These are phyloP conservation scores for Coprinopsis strossmayeri DNA, from an alignment of 768 basidiomycete species.

Conservation along the genomic window DNA sequence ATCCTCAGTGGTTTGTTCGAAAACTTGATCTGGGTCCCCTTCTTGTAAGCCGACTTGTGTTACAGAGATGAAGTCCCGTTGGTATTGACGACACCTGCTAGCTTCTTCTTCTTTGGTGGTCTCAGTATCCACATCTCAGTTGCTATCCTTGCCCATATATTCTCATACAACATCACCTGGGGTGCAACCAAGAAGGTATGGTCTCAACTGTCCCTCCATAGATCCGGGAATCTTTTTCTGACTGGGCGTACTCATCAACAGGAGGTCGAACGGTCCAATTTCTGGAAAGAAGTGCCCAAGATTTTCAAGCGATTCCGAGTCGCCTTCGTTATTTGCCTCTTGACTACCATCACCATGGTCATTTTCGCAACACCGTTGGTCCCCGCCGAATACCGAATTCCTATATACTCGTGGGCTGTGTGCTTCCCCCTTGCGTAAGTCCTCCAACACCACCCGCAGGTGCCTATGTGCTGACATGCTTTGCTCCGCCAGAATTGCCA, in stretches of 20 bases:
- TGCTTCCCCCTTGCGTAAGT: slow-evolving; percentile 68
- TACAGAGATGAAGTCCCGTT: too few relatives aligned
- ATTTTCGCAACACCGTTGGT: slow-evolving; percentile 49
- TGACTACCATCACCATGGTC: slow-evolving; percentile 46
- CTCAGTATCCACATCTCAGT: slow-evolving; percentile 63
- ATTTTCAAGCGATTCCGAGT: slow-evolving; percentile 77
- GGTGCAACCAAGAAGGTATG: slow-evolving; percentile 62
- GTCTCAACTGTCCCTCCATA: background rate
- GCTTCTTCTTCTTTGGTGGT: slow-evolving; percentile 77
- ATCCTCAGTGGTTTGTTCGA: slow-evolving; percentile 46
- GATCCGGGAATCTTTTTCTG: background rate
- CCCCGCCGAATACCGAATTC: slow-evolving; percentile 59
- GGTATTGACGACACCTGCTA: slow-evolving; percentile 17
- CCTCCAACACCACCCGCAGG: too few relatives aligned
- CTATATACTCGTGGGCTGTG: slow-evolving; percentile 62
- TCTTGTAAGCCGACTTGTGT: slow-evolving; percentile 49
- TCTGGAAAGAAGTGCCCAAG: slow-evolving; percentile 84
- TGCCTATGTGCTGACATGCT: too few relatives aligned
- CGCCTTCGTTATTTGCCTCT: slow-evolving; percentile 48
- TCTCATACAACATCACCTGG: slow-evolving; percentile 77
- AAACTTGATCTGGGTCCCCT: slow-evolving; percentile 61
- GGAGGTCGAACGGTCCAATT: slow-evolving; percentile 84
- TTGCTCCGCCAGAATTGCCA: slow-evolving; percentile 63
- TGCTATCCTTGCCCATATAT: slow-evolving; percentile 62
- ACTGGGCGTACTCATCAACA: slow-evolving; percentile 23